Percentiles rank a stretch among this genome's conserved stretches.
Evolutionary conservation across 495 filamentous ascomycete species (phyloP).

Genomic region (Hypoxylon fragiforme): DNA sequence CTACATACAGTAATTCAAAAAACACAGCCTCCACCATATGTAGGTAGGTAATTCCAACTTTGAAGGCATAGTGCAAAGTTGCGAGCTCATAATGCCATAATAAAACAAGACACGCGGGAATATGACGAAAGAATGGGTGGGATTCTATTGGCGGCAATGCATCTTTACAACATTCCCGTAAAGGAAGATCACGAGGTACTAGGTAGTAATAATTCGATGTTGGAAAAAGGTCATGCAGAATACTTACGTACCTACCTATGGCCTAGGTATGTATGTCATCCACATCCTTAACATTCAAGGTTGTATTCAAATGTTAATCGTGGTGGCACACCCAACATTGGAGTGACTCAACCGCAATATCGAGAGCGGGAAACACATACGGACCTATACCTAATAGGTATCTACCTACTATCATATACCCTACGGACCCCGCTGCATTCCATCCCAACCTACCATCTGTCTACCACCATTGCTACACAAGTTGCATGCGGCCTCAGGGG

Average conservation of each 20-base stretch:
- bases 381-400: too few relatives aligned
- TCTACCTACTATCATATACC: conserved; percentile 20
- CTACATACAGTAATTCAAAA: neutral
- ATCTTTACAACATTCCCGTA: conserved; percentile 6
- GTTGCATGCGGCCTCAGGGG: conserved; percentile 29
- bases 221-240: conserved; percentile 28
- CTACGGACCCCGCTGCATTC: conserved; percentile 25
- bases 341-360: conserved; percentile 25
- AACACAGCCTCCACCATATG: too few relatives aligned
- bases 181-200: conserved; percentile 29
- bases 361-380: conserved; percentile 22
- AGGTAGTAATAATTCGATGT: too few relatives aligned
- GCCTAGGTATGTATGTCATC: neutral
- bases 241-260: neutral
- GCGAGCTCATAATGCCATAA: conserved; percentile 15
- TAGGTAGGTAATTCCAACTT: conserved; percentile 6
- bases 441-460: conserved; percentile 25
- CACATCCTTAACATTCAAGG: too few relatives aligned
- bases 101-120: conserved; percentile 19
- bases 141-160: conserved; percentile 27
- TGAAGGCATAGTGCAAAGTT: too few relatives aligned
- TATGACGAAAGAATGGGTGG: conserved; percentile 27
- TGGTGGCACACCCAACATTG: conserved; percentile 11
- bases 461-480: conserved; percentile 17
- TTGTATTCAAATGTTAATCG: too few relatives aligned